Evolutionary conservation across 1,284 basidiomycete species (phyloP), one percentile per base, ranked within the genome.

Genomic region (Apiotrichum veenhuisii): DNA sequence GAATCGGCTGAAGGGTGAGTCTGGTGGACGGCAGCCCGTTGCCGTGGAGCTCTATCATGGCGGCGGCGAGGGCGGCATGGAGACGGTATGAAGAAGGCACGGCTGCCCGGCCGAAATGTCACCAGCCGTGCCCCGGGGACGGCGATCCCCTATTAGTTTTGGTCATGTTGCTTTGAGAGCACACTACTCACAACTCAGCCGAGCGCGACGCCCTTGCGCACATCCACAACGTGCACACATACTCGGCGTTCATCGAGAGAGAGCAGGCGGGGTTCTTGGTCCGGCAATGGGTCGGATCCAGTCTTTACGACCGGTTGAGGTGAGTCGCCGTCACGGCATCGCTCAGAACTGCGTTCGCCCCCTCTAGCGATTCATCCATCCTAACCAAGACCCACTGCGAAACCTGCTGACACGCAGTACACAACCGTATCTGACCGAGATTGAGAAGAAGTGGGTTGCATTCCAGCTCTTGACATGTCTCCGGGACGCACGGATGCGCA

Each of bases 381-480:
- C n/a, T n/a, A n/a, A n/a, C n/a, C n/a, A n/a, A 37, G 36, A 7
- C 17, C 37, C 37, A 38, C 2, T 5, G 11, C 17, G 20, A 33
- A 9, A 15, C 23, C 9, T 8, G 2, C 46, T 23, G n/a, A 20
- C 47, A 27, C 45, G 8, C 64, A 97, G 95, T 71, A 98, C 94
- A 1, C 88, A 96, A 27, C 96, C 96, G 1, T 98, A 98, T 77
- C 81, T 98, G 49, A 88, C 86, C 56, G 74, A 82, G 52, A 84
- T 97, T 44, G 96, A 99, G 80, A 98, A 98, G 82, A 91, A 92
- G 70, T 99, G 96, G 96, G 91, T 98, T 61, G 87, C 89, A 0
- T 99, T 93, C 72, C 95, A 98, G 75, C 81, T 98, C 1, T 80
- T 98, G 51, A 87, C 84, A 30, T 91, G 88, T 2, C 82, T 99